Evolutionary conservation across 2,329 filamentous ascomycete genomes (phyloP), one percentile per base, ranked within the genome.

Genomic region (Myriosclerotinia scirpicola): DNA sequence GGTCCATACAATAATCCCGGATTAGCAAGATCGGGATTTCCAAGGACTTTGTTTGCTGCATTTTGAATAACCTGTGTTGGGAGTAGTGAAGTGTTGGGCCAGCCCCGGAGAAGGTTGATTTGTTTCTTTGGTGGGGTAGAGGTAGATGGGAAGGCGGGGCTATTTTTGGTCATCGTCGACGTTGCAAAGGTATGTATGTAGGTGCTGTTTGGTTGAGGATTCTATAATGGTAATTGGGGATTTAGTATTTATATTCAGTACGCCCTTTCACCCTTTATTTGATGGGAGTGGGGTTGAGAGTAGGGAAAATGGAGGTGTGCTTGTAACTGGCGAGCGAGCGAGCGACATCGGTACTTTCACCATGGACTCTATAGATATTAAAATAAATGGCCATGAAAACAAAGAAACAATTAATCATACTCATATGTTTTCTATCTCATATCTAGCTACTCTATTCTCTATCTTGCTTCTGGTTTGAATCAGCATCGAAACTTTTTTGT

Each of bases 61-160:
- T 81, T 48, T 42, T 68, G 50, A 46, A 77, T 72, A 17, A 67
- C 55, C 9, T 67, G 3, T 15, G 67, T 80, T 4, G 82, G 82
- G n/a, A 76, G 71, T 15, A 76, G 68, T 5, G 70, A 59, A n/a
- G 73, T 68, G 34, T 72, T 82, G 0, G 90, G 90, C 88, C 89
- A 92, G 73, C 90, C 90, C 54, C 85, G 82, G 64, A 89, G 79
- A 67, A 90, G 81, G 74, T 90, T 90, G 75, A 90, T 89, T 65
- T 66, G 68, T 59, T 68, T 73, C 63, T 69, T 70, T 44, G 65
- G 38, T 58, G 22, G 66, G 46, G 30, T 38, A 36, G 48, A n/a
- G 20, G 5, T 11, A 22, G 44, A 20, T 40, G 34, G 17, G 26
- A 40, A 42, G 2, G 61, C 36, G 30, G 50, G 48, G n/a, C 44